Conservation (phyloP, 1,139 yeast genomes). For the Spencermartinsiella ligniputridi region DNA sequence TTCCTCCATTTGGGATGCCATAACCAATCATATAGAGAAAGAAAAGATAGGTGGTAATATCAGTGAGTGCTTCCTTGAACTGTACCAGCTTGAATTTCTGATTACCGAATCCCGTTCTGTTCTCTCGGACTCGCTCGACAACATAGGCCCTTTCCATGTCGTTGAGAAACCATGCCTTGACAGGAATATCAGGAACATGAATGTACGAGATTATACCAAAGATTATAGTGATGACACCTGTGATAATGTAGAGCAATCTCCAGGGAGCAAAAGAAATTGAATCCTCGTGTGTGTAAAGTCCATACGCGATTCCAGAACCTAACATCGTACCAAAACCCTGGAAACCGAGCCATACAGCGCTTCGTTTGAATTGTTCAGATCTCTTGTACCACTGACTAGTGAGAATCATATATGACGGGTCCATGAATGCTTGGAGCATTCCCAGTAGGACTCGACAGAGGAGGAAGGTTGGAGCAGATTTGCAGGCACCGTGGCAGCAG, state of each 20-base stretch:
- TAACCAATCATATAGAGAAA: slow-evolving; percentile 22
- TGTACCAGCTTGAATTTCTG: slow-evolving; percentile 47
- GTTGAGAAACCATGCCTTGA: slow-evolving; percentile 45
- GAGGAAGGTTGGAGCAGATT: slow-evolving; percentile 43
- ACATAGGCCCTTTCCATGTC: slow-evolving; percentile 39
- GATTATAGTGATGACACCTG: slow-evolving; percentile 32
- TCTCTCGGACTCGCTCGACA: slow-evolving; percentile 13
- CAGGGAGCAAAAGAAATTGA: slow-evolving; percentile 38
- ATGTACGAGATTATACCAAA: slow-evolving; percentile 11
- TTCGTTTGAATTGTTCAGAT: slow-evolving; percentile 21
- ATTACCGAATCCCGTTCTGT: slow-evolving; percentile 49
- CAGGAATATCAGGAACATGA: slow-evolving; percentile 13
- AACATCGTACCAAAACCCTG: slow-evolving; percentile 25
- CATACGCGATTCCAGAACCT: slow-evolving; percentile 21
- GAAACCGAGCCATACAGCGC: slow-evolving; percentile 20
- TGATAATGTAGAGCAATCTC: slow-evolving; percentile 44
- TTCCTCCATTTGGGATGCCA: slow-evolving; percentile 27
- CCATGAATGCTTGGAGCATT: slow-evolving; percentile 40
- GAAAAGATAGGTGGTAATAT: slow-evolving; percentile 44
- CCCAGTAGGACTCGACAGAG: slow-evolving; percentile 49
- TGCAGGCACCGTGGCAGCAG: slow-evolving; percentile 43
- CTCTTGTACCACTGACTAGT: slow-evolving; percentile 25
- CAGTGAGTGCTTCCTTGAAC: slow-evolving; percentile 36
- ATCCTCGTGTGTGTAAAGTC: slow-evolving; percentile 20
- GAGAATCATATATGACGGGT: slow-evolving; percentile 21